A percentile compares a stretch with the other conserved stretches of the same genome.
phyloP scores from a whole-genome alignment of 345 rosid genomes.

The Cardamine chenopodiifolia region DNA sequence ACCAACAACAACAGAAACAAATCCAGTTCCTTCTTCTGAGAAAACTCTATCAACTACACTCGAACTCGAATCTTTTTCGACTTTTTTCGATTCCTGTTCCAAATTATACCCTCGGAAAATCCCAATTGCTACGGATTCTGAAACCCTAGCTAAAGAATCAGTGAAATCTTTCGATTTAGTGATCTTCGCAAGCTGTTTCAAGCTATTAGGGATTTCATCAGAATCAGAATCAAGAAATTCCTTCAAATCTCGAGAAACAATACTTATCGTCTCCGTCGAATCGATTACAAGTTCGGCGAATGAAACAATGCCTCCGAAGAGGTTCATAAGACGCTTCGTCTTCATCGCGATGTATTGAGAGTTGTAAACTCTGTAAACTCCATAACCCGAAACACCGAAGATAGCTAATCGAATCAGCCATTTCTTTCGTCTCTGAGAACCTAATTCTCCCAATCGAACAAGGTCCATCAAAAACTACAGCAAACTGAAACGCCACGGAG shows the following conservation, averaged over 20 bases:
- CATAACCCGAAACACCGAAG: constrained; percentile 70
- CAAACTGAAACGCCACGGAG: not conserved
- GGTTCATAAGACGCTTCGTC: constrained; percentile 59
- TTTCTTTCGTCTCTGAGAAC: constrained; percentile 57
- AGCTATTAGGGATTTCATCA: constrained; percentile 76
- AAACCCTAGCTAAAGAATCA: constrained; percentile 57
- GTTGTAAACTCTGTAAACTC: constrained; percentile 64
- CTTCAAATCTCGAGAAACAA: constrained; percentile 70
- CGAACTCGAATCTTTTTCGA: constrained; percentile 26
- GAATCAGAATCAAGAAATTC: constrained; percentile 70
- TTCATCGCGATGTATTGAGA: constrained; percentile 61
- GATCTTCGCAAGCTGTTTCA: constrained; percentile 77
- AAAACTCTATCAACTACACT: constrained; percentile 60
- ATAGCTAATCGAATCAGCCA: constrained; percentile 57
- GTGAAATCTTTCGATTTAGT: constrained; percentile 70
- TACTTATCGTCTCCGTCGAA: constrained; percentile 59
- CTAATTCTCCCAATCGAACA: constrained; percentile 44
- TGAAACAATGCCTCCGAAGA: constrained; percentile 56
- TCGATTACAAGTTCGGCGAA: constrained; percentile 69
- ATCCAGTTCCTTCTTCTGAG: constrained; percentile 73
- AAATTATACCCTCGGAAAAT: constrained; percentile 53
- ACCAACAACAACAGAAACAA: constrained; percentile 84
- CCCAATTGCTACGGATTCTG: constrained; percentile 70
- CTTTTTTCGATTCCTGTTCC: constrained; percentile 28
- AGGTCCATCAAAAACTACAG: constrained; percentile 48